phyloP scores from a whole-genome alignment of 2,329 filamentous ascomycete genomes.

The Beauveria scarabaeidicola region DNA sequence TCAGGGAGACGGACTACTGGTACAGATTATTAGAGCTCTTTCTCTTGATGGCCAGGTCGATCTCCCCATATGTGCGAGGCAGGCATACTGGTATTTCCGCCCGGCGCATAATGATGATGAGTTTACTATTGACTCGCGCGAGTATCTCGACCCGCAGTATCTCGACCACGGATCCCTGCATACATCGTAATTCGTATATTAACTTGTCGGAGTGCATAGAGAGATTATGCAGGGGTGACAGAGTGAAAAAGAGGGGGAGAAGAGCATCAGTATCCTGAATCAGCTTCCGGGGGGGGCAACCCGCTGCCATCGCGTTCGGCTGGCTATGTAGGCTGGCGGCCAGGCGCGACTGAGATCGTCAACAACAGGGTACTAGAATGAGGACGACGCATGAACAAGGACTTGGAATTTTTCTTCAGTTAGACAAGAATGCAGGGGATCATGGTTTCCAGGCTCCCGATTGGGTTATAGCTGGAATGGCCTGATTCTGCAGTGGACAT shows the following conservation, averaged over 20 bases:
- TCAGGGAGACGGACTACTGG: background rate
- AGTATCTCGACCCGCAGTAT: background rate
- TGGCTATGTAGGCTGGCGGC: background rate
- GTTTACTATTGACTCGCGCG: slow-evolving; percentile 1
- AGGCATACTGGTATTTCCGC: background rate
- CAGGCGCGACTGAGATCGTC: background rate
- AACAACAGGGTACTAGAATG: background rate
- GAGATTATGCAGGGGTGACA: background rate
- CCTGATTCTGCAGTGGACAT: background rate
- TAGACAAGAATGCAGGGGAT: background rate
- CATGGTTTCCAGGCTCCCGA: background rate
- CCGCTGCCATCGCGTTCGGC: background rate
- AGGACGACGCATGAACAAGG: background rate
- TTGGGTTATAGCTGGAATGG: background rate
- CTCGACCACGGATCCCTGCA: slow-evolving; percentile 6
- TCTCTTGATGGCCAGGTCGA: background rate
- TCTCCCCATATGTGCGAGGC: slow-evolving; percentile 2
- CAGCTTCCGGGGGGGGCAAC: background rate
- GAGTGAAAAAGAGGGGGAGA: background rate
- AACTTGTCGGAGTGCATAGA: background rate
- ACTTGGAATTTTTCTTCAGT: background rate
- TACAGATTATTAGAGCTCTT: background rate
- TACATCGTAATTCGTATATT: slow-evolving; percentile 2
- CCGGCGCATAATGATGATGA: background rate
- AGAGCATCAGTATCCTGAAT: background rate